Base-by-base conservation (phyloP, 345 rosid species). In the Brassica cretica region DNA sequence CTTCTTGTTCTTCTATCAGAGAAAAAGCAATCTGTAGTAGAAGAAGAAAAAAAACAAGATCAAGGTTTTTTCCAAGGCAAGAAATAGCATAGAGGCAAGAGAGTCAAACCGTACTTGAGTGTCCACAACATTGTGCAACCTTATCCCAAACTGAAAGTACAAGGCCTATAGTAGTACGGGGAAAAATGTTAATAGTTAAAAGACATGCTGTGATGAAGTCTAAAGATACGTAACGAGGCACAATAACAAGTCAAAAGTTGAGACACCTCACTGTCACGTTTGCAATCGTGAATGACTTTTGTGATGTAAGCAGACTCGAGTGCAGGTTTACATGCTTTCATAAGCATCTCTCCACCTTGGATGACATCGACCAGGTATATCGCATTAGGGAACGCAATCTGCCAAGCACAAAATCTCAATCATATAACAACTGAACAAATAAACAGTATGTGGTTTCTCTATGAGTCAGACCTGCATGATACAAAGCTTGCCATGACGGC, bases 251-350 rank as follows among this genome's bases (percentile, higher is more conserved):
- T 32, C 68, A 75, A 3, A 71, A 75, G 64, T 86, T 70, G 56
- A 84, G 81, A 84, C 89, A 92, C 97, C 98, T 94, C 98, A 66
- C 98, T 94, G 72, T 94, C 97, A 72, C 98, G 89, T 84, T 92
- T 94, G 92, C 98, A 94, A 82, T 94, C 97, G 63, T 94, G 98
- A 86, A 94, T 92, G 76, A 94, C 97, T 91, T 94, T 94, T 25
- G 87, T 89, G 90, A 94, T 76, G 85, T 89, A 79, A 73, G 70
- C 80, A 80, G 97, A 94, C 92, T 94, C 98, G 10, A 94, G 97
- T 64, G 97, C 98, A 83, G 97, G 96, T 88, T 92, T 90, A 88
- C 98, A 94, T 10, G 97, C 96, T 80, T 81, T 83, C 85, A 94
- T 72, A 78, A 94, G 87, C 62, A 4, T 49, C 75, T 88, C 87